Base-by-base conservation (phyloP, 306 rosid genomes). In the Vachellia collinsii region DNA sequence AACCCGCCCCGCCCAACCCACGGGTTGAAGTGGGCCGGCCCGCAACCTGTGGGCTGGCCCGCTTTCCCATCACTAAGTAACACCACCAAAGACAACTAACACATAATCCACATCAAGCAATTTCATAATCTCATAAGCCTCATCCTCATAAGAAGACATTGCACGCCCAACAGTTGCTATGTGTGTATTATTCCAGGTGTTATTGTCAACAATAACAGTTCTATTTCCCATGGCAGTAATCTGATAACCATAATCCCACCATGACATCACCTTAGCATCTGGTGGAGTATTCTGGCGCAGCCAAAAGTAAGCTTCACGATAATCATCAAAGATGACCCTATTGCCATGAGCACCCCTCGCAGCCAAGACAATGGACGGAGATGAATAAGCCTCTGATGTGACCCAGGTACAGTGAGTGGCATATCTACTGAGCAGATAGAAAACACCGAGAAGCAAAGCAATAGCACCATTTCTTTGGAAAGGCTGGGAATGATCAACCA, bases 231-330 rank as follows among this genome's bases (percentile, higher is more conserved):
- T 96, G 43, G 99, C 97, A 29, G 98, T 93, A 83, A 96, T 96
- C 83, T 96, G 99, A 80, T 96, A 96, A 54, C 99, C 98, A 79
- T 96, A 96, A 87, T 96, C 99, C 99, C 99, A 96, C 99, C 99
- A 96, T 63, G 99, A 96, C 99, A 96, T 96, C 85, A 96, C 94
- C 86, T 96, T 96, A 74, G 99, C 98, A 86, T 96, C 99, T 3
- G 79, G 82, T 72, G 99, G 97, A 77, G 99, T 96, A 85, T 96
- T 96, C 79, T 96, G 98, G 50, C 94, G 93, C 63, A 96, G 99
- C 99, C 99, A 96, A 88, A 87, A 96, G 92, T 96, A 96, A 23
- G 99, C 99, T 82, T 96, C 99, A 77, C 99, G 98, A 73, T 96
- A 96, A 88, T 96, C 99, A 83, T 96, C 98, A 80, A 96, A 96